Evolutionary conservation across 2,329 filamentous ascomycete species (phyloP).

Genomic region (Decorospora gaudefroyi): DNA sequence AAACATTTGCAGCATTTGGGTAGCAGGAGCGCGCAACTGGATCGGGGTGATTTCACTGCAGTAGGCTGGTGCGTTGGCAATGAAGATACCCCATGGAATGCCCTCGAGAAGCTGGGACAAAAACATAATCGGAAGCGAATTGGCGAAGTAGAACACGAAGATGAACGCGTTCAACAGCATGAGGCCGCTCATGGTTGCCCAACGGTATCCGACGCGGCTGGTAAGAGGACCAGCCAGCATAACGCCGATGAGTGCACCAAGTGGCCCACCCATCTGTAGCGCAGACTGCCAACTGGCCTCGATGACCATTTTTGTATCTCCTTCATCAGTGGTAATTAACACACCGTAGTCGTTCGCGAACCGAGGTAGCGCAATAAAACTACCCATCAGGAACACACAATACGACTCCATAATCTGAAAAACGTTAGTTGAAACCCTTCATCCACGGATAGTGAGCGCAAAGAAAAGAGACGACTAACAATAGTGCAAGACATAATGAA

Average conservation of each 20-base stretch:
- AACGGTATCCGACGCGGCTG: constrained; percentile 63
- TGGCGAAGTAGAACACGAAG: constrained; percentile 63
- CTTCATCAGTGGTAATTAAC: constrained; percentile 22
- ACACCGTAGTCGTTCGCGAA: constrained; percentile 58
- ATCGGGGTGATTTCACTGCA: constrained; percentile 65
- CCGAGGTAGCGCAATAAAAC: constrained; percentile 59
- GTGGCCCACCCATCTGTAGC: constrained; percentile 59
- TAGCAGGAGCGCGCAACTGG: constrained; percentile 60
- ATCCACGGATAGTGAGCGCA: constrained; percentile 17
- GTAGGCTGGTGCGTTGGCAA: constrained; percentile 67
- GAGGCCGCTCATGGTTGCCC: constrained; percentile 60
- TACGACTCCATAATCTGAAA: constrained; percentile 67
- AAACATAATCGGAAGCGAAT: constrained; percentile 55
- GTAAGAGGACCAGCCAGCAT: constrained; percentile 65
- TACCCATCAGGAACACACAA: constrained; percentile 64
- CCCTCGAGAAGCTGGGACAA: constrained; percentile 63
- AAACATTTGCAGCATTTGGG: constrained; percentile 68
- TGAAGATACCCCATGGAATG: constrained; percentile 68
- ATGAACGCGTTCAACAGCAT: constrained; percentile 64
- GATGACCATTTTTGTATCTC: constrained; percentile 53
- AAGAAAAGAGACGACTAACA: constrained; percentile 43
- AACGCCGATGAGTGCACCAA: constrained; percentile 65
- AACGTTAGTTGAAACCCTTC: constrained; percentile 18
- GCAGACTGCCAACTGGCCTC: constrained; percentile 62
- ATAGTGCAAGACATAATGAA: constrained; percentile 62